Evolutionary conservation across 306 rosid genomes (phyloP), one percentile per base, ranked within the genome.

Genomic region (Spatholobus suberectus): DNA sequence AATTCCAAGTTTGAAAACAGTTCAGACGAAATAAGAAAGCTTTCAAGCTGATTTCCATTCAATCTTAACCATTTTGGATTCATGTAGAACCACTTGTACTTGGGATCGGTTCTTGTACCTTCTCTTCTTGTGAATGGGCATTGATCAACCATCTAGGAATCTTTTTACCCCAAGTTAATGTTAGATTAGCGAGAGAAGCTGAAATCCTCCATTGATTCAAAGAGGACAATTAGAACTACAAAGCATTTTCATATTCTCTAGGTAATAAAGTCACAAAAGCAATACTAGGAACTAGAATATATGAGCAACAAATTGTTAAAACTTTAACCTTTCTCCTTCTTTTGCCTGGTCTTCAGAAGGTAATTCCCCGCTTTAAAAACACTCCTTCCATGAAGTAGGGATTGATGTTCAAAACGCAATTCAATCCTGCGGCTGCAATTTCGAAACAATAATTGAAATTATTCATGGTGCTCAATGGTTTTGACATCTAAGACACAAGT

Each of bases 241-340:
- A 10, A 21, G 17, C 34, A 15, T 58, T 58, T 26, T 24, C 17
- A 21, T 4, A 24, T 11, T 57, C 11, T 27, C 27, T 26, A 6
- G 41, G 70, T 27, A 29, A 62, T 27, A 14, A 1, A 21, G 35
- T 32, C 32, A n/a, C 29, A 12, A 20, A 34, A 5, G 77, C 66
- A 17, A 41, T 43, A 26, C 14, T 17, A 41, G 20, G 27, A 63
- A 59, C 14, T 15, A 35, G 18, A 29, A 54, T 38, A 12, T 27
- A 54, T 24, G 17, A 26, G 12, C 21, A 75, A 55, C 29, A 5
- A 43, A 44, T 38, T 14, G 4, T 17, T 29, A 32, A 23, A 8
- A 87, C 92, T 29, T 44, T 5, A 6, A 90, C 97, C 96, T 91
- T 83, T 86, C 77, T 43, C 78, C 81, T 37, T 74, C 89, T 17